Base-by-base conservation (phyloP, 2,329 filamentous ascomycete species). In the Polytolypa hystricis region DNA sequence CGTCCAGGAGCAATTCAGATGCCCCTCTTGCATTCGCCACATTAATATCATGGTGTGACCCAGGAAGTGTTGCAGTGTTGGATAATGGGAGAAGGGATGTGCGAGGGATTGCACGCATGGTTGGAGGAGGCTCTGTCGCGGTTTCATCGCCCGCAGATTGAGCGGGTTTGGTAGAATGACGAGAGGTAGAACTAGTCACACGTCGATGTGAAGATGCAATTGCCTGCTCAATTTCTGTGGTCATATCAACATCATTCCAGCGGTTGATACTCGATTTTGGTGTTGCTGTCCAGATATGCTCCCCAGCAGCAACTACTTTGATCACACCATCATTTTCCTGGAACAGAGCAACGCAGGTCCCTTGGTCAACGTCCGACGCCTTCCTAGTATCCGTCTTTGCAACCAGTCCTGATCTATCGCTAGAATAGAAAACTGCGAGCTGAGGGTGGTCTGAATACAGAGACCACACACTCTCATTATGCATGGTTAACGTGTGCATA, bases 401-500 rank as follows among this genome's bases (percentile, higher is more conserved):
- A n/a, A 98, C 80, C 42, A 95, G 63, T 2, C 91, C 91, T 1
- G 85, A 87, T 35, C 89, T 79, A 60, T 98, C 91, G 48, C 81
- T 84, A 38, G 89, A 96, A 64, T 96, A 96, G 60, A 98, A 96
- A 19, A 94, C 74, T 7, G 81, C 80, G 3, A 98, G 71, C 40
- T 81, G 73, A 1, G 87, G 86, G 49, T 93, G 77, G 37, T 89
- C 79, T 0, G 91, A 95, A 60, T 82, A 93, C 15, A 98, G 69
- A 1, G 85, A 93, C 91, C 91, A 98, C 15, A 98, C 84, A 55
- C 87, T 95, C 54, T 94, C 86, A 54, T 93, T 93, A 63, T 98
- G 91, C 91, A 98, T 98, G 37, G 87, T 95, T 49, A 98, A 73
- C 0, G 91, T 98, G 61, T 95, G 85, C 81, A 96, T 89, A 69